Evolutionary conservation across 805 yeast genomes (phyloP), one percentile per base, ranked within the genome.

Genomic region (Kuraishia hungarica): DNA sequence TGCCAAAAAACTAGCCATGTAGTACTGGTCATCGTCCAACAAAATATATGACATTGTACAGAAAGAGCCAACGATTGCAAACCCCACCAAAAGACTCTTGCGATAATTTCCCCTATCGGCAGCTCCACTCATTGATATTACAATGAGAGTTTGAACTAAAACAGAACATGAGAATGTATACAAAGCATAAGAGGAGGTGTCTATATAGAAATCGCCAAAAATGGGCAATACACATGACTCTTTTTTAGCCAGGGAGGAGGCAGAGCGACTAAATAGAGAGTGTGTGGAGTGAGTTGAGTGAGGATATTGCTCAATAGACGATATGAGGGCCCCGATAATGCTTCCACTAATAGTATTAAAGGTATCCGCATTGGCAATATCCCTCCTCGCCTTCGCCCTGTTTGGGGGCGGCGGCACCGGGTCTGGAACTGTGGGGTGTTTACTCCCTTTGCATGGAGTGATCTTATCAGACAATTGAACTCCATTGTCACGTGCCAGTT

Each of bases 91-190:
- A 11, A 86, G 67, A 15, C 71, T 67, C 60, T 86, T 85, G 55
- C 88, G 76, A 61, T 82, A 80, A 51, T 74, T 72, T 50, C 87
- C 85, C 64, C 86, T 65, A 68, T 89, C 84, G 39, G 86, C 81
- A 3, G 84, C 79, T 11, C 96, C 96, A 13, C 89, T 83, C 69
- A 87, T 80, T 2, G 89, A 80, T 7, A 87, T 77, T 21, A 87
- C 93, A 20, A 84, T 71, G 2, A 87, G 56, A 0, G 91, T 84
- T 64, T 87, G 94, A n/a, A 85, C 69, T 15, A 87, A 66, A 4
- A 87, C 93, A n/a, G 87, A 80, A 1, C 80, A 51, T 1, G 93
- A 84, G 61, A 87, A 86, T 1, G 90, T 84, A 67, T 87, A 87
- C 2, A 87, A 67, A 0, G 93, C 89, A 64, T 82, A 81, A 39